Conservation (phyloP, 1,139 yeast genomes). For the Candida sp. region DNA sequence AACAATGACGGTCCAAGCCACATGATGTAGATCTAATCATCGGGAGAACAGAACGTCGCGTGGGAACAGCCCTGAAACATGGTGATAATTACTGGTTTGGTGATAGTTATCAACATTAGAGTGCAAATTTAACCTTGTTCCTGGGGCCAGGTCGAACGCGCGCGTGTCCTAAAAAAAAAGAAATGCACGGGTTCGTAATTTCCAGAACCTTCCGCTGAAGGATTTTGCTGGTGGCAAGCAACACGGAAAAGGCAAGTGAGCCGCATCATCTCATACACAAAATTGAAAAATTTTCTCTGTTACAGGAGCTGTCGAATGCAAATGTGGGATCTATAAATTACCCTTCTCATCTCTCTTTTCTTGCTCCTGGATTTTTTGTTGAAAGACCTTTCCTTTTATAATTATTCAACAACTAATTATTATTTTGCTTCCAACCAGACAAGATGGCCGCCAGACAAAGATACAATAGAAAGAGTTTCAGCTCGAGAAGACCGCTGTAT, state of each 20-base stretch:
- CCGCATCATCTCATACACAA: constrained; percentile 15
- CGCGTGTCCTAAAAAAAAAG: background rate
- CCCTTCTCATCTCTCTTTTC: background rate
- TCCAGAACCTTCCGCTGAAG: constrained; percentile 3
- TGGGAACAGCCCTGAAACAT: background rate
- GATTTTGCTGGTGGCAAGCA: background rate
- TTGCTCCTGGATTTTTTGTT: background rate
- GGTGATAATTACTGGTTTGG: background rate
- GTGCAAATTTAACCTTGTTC: no score
- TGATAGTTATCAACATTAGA: background rate
- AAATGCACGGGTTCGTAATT: background rate
- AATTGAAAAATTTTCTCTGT: constrained; percentile 3
- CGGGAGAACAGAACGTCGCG: background rate
- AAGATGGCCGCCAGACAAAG: constrained; percentile 2
- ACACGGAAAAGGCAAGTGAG: constrained; percentile 1
- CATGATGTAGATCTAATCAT: background rate
- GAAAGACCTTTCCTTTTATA: background rate
- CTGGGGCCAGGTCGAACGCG: background rate
- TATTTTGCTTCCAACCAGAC: no score
- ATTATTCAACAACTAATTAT: no score
- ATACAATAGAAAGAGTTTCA: constrained; percentile 8
- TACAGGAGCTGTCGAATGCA: background rate
- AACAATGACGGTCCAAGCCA: background rate
- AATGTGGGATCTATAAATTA: constrained; percentile 1
- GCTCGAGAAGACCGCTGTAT: constrained; percentile 6